Evolutionary conservation across 345 rosid genomes (phyloP), one percentile per base, ranked within the genome.

Genomic region (Gossypium turneri): DNA sequence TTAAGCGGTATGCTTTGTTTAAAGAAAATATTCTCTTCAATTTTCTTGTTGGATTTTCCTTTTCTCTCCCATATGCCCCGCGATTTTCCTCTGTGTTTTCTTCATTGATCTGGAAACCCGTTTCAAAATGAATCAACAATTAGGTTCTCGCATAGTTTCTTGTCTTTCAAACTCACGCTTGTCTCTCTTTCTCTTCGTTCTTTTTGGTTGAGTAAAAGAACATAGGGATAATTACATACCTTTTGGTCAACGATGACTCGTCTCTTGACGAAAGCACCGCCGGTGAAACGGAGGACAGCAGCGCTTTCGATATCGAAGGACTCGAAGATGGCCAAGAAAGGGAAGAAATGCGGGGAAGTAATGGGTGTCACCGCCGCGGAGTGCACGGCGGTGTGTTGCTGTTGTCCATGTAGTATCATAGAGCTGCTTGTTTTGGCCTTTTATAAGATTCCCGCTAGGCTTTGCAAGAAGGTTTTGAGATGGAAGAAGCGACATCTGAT

Each of bases 331-430:
- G 8, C 34, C 60, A 64, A 24, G 25, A 72, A 12, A 57, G 76
- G 81, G 61, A 79, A 70, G 47, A 80, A 80, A 56, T 56, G 80
- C 0, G 89, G 87, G 11, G 91, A 90, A 75, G 79, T 83, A 12
- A 88, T 84, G 0, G 95, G 97, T 24, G 83, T 86, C 50, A 81
- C 92, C 38, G 81, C 92, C 59, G 97, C 94, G 53, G 95, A 88
- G 65, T 88, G 90, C 48, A 82, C 90, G 69, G 94, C 90, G 38
- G 83, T 90, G 7, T 89, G 90, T 73, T 92, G 97, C 70, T 92
- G 92, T 74, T 86, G 86, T 12, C 95, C 95, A 0, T 89, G 86
- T 73, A 69, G 86, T 48, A 84, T 90, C 63, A 76, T 89, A 88
- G 86, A 92, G 73, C 44, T 92, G 20, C 75, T 88, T 45, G 82